Conservation (phyloP, 805 yeast species). For the Wickerhamiella galacta region DNA sequence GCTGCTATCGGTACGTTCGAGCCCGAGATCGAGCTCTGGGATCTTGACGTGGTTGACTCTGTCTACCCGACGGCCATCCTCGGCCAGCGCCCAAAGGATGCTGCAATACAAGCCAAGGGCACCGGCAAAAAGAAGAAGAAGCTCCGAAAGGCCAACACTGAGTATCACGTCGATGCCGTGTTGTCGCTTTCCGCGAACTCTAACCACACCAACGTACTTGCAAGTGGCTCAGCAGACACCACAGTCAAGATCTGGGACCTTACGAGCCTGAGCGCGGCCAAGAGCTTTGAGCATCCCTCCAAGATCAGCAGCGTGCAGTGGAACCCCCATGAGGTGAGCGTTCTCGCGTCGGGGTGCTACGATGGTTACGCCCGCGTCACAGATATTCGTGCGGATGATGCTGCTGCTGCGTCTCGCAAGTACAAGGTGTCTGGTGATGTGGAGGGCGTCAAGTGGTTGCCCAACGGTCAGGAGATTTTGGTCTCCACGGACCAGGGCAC, state of each 20-base stretch:
- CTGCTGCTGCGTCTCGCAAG: slow-evolving; percentile 36
- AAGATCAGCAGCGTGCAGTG: slow-evolving; percentile 81
- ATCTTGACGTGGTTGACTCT: slow-evolving; percentile 78
- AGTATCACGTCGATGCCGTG: slow-evolving; percentile 89
- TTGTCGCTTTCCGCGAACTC: slow-evolving; percentile 72
- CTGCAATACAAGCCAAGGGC: slow-evolving; percentile 14
- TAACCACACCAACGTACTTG: slow-evolving; percentile 66
- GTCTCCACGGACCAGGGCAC: slow-evolving; percentile 89
- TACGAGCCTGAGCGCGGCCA: slow-evolving; percentile 49
- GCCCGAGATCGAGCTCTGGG: slow-evolving; percentile 95
- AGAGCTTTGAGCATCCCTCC: slow-evolving; percentile 64
- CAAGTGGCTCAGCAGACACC: slow-evolving; percentile 88
- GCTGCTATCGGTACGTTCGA: slow-evolving; percentile 96
- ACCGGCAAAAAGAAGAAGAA: slow-evolving; percentile 31
- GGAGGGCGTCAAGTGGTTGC: slow-evolving; percentile 63
- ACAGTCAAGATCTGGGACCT: slow-evolving; percentile 95
- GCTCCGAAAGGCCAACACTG: slow-evolving; percentile 36
- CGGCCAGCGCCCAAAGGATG: slow-evolving; percentile 50
- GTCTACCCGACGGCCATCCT: slow-evolving; percentile 88
- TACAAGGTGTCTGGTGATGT: slow-evolving; percentile 62
- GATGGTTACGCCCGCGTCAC: slow-evolving; percentile 58
- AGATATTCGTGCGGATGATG: slow-evolving; percentile 67
- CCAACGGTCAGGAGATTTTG: slow-evolving; percentile 37
- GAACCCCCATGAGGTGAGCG: slow-evolving; percentile 39
- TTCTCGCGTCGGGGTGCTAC: slow-evolving; percentile 82